These are phyloP conservation scores for Jamesozyma gamospora DNA, from an alignment of 805 yeast species.

Conservation along the genomic window DNA sequence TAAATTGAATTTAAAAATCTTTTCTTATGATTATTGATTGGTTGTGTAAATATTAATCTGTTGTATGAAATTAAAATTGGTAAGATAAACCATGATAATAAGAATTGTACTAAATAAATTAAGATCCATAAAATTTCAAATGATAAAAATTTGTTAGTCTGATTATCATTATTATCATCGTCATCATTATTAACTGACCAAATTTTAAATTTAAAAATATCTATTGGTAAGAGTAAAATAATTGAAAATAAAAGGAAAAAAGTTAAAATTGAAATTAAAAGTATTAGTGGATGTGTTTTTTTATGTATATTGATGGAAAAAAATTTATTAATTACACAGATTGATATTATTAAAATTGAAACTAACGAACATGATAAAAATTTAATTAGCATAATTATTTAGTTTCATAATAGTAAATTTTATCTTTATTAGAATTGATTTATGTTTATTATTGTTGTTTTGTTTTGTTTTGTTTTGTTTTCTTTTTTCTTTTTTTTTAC, in stretches of 20 bases:
- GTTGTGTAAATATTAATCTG: constrained; percentile 18
- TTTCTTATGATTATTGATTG: constrained; percentile 8
- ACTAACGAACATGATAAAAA: no score
- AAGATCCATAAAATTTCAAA: constrained; percentile 17
- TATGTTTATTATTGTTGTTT: no score
- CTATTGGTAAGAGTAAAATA: constrained; percentile 23
- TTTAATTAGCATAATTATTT: background rate
- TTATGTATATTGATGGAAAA: constrained; percentile 24
- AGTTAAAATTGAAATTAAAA: constrained; percentile 15
- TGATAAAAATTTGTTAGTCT: constrained; percentile 3
- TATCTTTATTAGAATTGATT: no score
- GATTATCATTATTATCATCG: background rate
- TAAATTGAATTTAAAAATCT: constrained; percentile 17
- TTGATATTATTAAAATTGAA: constrained; percentile 6
- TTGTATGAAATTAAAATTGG: constrained; percentile 27
- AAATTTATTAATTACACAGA: constrained; percentile 18
- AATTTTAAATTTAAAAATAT: constrained; percentile 8
- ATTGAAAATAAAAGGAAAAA: constrained; percentile 23
- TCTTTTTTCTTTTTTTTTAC: no score
- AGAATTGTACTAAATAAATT: constrained; percentile 25
- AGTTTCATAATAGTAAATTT: no score
- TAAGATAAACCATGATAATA: constrained; percentile 25
- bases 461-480: no score
- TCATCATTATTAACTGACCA: constrained; percentile 1
- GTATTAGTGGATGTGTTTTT: constrained; percentile 17